phyloP scores from a whole-genome alignment of 163 green algal species.

The Volvox carteri region DNA sequence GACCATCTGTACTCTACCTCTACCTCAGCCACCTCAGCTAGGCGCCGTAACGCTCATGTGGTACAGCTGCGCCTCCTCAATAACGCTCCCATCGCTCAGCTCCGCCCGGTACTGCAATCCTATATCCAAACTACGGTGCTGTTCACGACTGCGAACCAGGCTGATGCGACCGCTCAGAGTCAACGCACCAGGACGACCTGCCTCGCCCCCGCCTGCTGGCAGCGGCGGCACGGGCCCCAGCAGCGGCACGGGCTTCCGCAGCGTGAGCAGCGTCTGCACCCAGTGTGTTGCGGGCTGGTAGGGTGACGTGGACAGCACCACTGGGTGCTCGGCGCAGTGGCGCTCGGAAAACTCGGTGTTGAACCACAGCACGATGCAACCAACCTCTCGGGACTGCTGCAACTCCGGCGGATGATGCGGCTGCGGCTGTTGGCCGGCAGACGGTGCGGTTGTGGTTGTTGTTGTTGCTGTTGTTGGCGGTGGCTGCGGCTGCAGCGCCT shows the following conservation, averaged over 20 bases:
- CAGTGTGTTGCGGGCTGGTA: constrained; percentile 85
- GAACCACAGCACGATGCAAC: constrained; percentile 92
- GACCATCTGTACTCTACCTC: not conserved
- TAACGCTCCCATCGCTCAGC: constrained; percentile 65
- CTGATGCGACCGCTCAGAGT: constrained; percentile 71
- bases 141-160: constrained; percentile 69
- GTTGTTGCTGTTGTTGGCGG: too few species aligned
- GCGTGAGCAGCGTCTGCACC: constrained; percentile 86
- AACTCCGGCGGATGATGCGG: not conserved
- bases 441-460: too few species aligned
- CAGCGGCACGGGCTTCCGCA: constrained; percentile 64
- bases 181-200: not conserved
- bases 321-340: constrained; percentile 81
- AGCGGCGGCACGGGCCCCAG: constrained; percentile 28
- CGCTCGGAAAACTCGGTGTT: constrained; percentile 85
- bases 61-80: constrained; percentile 65
- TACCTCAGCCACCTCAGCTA: not conserved
- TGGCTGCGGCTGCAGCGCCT: not conserved
- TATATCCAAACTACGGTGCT: constrained; percentile 85
- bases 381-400: constrained; percentile 54
- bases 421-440: not conserved
- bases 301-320: constrained; percentile 85
- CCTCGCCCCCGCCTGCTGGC: too few species aligned
- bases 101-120: constrained; percentile 72
- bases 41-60: constrained; percentile 65